Base-by-base conservation (phyloP, 768 basidiomycete genomes). In the Serendipita sp. region DNA sequence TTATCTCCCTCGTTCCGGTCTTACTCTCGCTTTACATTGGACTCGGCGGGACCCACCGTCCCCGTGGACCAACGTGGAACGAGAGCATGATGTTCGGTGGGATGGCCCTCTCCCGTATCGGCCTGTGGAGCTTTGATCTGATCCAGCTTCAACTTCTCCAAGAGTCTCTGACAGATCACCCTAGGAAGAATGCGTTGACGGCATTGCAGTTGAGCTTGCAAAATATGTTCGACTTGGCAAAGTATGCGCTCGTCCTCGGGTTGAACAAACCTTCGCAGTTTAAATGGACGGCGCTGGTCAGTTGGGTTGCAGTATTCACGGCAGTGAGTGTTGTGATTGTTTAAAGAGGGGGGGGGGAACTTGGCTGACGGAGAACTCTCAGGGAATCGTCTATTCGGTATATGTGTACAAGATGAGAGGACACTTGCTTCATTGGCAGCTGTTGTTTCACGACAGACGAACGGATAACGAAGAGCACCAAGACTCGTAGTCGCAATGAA, bases 111-210 rank as follows among this genome's bases (percentile, higher is more conserved):
- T 76, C 76, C 0, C 71, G 79, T 4, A 74, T 80, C 36, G 79
- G 80, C 0, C 73, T 82, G 0, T 81, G 80, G 80, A 73, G 76
- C 0, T 81, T 82, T 68, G 81, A 82, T 67, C 73, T 82, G 5
- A 72, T 73, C 52, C 80, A 82, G 63, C 71, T 79, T 10, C 78
- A 81, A 64, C 73, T 77, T 63, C 71, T 82, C 3, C 80, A 82
- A 67, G 70, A 73, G 13, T 73, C 76, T 0, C 74, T 82, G 3
- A 70, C 72, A 15, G 62, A 72, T 4, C 76, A 81, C 67, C 79
- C 80, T 1, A 70, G 76, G 3, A 72, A 77, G 3, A 81, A 81
- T 63, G 70, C 75, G 0, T 70, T 81, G 66, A 74, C 71, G 62
- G 73, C 66, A 65, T 69, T 77, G 1, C 77, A 78, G 64, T 75